These are phyloP conservation scores for Candida rishiriensis DNA, from an alignment of 805 yeast species.

Conservation along the genomic window DNA sequence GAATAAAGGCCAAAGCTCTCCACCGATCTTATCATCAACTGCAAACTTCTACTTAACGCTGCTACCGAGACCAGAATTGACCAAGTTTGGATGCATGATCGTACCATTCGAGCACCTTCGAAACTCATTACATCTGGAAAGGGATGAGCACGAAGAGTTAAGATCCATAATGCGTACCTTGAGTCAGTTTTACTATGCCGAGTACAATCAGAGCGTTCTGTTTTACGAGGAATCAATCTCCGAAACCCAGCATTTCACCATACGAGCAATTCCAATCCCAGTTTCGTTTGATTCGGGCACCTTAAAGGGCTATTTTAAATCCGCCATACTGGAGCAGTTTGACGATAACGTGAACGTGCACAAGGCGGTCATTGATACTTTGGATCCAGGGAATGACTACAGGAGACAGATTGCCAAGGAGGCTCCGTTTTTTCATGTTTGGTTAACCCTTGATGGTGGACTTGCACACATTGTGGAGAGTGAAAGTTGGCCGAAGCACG, in stretches of 20 bases:
- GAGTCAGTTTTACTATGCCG: slow-evolving; percentile 34
- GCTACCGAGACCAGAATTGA: slow-evolving; percentile 38
- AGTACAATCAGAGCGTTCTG: slow-evolving; percentile 31
- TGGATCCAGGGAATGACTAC: slow-evolving; percentile 15
- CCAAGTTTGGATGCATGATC: slow-evolving; percentile 32
- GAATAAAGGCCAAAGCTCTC: slow-evolving; percentile 8
- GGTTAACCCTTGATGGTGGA: slow-evolving; percentile 45
- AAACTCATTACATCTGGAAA: slow-evolving; percentile 37
- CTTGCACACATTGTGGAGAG: slow-evolving; percentile 47
- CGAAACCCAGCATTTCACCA: slow-evolving; percentile 34
- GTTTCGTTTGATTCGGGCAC: slow-evolving; percentile 19
- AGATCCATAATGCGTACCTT: slow-evolving; percentile 38
- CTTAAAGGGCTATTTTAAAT: slow-evolving; percentile 39
- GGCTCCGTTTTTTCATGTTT: slow-evolving; percentile 47
- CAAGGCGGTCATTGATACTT: slow-evolving; percentile 35
- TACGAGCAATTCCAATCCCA: slow-evolving; percentile 42
- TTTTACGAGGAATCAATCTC: slow-evolving; percentile 42
- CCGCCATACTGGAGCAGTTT: slow-evolving; percentile 34
- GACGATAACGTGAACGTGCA: slow-evolving; percentile 38
- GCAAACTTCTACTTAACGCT: slow-evolving; percentile 34
- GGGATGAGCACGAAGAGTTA: slow-evolving; percentile 42
- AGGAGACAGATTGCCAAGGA: slow-evolving; percentile 38
- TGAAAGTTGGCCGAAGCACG: slow-evolving; percentile 42
- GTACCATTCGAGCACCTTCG: slow-evolving; percentile 38
- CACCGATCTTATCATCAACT: slow-evolving; percentile 30